phyloP scores from a whole-genome alignment of 148 eudicot genomes.

The Chenopodium quinoa region DNA sequence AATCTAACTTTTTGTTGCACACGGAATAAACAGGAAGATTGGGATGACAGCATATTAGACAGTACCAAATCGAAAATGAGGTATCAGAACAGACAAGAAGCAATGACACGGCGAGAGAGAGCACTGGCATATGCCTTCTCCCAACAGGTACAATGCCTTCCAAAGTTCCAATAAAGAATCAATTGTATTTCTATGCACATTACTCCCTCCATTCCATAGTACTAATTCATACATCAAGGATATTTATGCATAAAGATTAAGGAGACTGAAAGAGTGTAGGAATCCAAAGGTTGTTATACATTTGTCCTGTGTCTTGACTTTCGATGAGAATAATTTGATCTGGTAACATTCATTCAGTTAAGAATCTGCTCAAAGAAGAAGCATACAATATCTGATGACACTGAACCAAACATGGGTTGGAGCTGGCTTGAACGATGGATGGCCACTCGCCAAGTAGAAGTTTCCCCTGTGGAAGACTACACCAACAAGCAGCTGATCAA shows the following conservation, averaged over 20 bases:
- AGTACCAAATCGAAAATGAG: conserved; percentile 66
- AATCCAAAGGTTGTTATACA: not conserved
- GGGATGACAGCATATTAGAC: conserved; percentile 81
- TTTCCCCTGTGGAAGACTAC: conserved; percentile 33
- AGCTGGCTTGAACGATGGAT: conserved; percentile 94
- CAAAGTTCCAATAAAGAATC: not conserved
- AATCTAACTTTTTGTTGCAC: not conserved
- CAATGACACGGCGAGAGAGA: conserved; percentile 84
- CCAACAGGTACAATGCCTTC: conserved; percentile 57
- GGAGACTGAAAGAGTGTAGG: not conserved
- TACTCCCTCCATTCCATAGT: not conserved
- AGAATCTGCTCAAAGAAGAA: conserved; percentile 74
- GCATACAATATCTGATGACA: conserved; percentile 39
- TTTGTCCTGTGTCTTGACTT: not conserved
- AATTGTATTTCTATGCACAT: not conserved
- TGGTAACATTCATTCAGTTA: conserved; percentile 37
- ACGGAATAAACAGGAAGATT: conserved; percentile 51
- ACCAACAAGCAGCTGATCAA: conserved; percentile 35
- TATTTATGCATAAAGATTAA: not conserved
- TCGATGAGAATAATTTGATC: not conserved
- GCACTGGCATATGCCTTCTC: conserved; percentile 90
- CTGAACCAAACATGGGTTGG: conserved; percentile 63
- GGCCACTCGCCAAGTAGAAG: conserved; percentile 73
- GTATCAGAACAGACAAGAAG: conserved; percentile 62
- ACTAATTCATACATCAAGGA: not conserved